A percentile compares a stretch with the other conserved stretches of the same genome.
phyloP scores from a whole-genome alignment of 2,329 filamentous ascomycete genomes.

The Lojkania enalia region DNA sequence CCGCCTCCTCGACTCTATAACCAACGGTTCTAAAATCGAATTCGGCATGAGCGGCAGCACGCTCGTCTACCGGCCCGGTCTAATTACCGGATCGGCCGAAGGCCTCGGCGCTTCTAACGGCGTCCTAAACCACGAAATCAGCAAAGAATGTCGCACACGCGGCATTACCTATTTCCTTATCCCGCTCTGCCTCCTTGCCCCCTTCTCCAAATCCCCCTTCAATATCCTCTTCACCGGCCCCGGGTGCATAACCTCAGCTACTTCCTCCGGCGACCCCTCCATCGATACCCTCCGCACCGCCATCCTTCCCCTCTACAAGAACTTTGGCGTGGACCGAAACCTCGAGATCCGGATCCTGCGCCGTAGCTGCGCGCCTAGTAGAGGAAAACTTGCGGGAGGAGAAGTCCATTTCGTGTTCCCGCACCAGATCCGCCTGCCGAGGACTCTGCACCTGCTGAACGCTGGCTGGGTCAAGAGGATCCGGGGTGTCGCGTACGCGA shows the following conservation, averaged over 20 bases:
- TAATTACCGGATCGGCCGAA: slow-evolving; percentile 83
- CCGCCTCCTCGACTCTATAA: slow-evolving; percentile 89
- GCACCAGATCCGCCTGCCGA: slow-evolving; percentile 91
- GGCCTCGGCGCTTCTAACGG: slow-evolving; percentile 74
- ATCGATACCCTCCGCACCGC: background rate
- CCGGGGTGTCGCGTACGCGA: slow-evolving; percentile 89
- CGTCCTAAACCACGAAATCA: slow-evolving; percentile 79
- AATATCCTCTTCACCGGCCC: slow-evolving; percentile 89
- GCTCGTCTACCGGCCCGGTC: slow-evolving; percentile 85
- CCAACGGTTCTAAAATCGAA: slow-evolving; percentile 92
- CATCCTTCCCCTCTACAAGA: slow-evolving; percentile 60
- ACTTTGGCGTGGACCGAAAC: slow-evolving; percentile 84
- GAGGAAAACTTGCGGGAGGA: slow-evolving; percentile 80
- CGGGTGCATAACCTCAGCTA: slow-evolving; percentile 82
- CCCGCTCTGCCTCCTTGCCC: slow-evolving; percentile 84
- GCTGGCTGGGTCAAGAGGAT: slow-evolving; percentile 86
- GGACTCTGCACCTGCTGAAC: slow-evolving; percentile 86
- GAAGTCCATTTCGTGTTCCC: slow-evolving; percentile 93
- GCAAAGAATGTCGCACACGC: slow-evolving; percentile 72
- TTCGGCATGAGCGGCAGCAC: slow-evolving; percentile 96
- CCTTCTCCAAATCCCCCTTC: slow-evolving; percentile 88
- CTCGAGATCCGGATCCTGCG: slow-evolving; percentile 83
- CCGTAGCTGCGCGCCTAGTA: slow-evolving; percentile 69
- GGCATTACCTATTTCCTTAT: slow-evolving; percentile 92
- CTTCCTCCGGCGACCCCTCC: slow-evolving; percentile 72